phyloP scores from a whole-genome alignment of 179 eudicot genomes.

The Beta macrorhiza region DNA sequence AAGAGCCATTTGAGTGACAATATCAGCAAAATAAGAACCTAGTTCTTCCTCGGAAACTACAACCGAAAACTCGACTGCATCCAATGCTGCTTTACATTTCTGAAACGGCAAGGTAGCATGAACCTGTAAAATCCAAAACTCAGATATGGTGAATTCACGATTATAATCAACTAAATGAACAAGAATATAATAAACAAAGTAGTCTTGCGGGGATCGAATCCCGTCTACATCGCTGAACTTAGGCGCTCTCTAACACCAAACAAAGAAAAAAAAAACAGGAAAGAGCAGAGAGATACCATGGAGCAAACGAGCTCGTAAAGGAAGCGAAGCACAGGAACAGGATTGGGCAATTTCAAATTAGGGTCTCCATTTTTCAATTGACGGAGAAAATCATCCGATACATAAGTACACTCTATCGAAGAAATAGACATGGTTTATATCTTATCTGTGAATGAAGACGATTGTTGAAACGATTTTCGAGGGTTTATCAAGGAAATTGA shows the following conservation, averaged over 20 bases:
- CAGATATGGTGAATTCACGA: neutral
- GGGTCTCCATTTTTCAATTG: conserved; percentile 69
- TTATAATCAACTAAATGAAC: neutral
- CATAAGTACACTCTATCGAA: conserved; percentile 48
- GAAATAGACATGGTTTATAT: conserved; percentile 57
- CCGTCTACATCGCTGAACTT: too few relatives aligned
- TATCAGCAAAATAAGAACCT: conserved; percentile 78
- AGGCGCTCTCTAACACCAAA: neutral
- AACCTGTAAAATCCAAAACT: conserved; percentile 47
- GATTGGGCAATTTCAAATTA: conserved; percentile 48
- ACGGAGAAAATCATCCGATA: conserved; percentile 62
- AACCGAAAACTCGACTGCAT: conserved; percentile 68
- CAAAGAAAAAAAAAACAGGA: neutral
- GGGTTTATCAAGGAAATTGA: too few relatives aligned
- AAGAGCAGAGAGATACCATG: conserved; percentile 36
- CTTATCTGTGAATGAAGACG: too few relatives aligned
- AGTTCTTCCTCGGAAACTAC: conserved; percentile 52
- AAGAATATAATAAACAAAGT: too few relatives aligned
- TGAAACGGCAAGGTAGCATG: conserved; percentile 73
- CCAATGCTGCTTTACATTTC: conserved; percentile 84
- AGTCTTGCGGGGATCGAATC: too few relatives aligned
- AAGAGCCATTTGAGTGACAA: conserved; percentile 83
- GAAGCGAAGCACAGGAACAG: conserved; percentile 65
- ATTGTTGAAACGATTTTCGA: too few relatives aligned
- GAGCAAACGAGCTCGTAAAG: conserved; percentile 75